Conservation (phyloP, 768 basidiomycete species). For the Naganishia randhawae region DNA sequence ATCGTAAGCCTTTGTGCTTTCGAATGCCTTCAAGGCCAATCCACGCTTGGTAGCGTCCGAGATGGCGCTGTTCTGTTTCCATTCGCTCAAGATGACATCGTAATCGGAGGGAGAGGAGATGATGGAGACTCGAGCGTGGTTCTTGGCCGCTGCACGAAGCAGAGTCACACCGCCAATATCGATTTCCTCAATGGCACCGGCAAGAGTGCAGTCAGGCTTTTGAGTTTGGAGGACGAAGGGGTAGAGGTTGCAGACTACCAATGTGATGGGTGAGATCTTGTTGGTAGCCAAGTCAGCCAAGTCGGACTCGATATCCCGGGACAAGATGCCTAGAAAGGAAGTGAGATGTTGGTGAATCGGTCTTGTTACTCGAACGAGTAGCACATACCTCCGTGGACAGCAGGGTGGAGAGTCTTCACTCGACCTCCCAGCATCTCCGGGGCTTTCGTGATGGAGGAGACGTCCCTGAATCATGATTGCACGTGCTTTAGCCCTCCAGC, state of each 20-base stretch:
- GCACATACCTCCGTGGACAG: constrained; percentile 83
- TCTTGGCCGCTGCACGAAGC: constrained; percentile 95
- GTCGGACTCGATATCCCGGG: constrained; percentile 85
- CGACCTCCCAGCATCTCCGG: constrained; percentile 98
- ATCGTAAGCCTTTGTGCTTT: constrained; percentile 92
- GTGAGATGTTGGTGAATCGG: not conserved
- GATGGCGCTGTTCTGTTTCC: constrained; percentile 69
- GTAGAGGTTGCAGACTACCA: constrained; percentile 99
- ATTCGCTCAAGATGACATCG: constrained; percentile 69
- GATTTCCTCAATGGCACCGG: constrained; percentile 92
- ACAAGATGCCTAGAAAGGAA: constrained; percentile 71
- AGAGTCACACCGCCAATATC: constrained; percentile 99
- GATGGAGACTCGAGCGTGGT: constrained; percentile 86
- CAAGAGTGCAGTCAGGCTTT: constrained; percentile 75
- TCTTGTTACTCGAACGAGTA: not conserved
- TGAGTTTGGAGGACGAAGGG: constrained; percentile 87
- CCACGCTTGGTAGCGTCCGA: constrained; percentile 67
- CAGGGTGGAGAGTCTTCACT: constrained; percentile 97
- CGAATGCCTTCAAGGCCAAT: constrained; percentile 93
- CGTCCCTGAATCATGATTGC: constrained; percentile 63
- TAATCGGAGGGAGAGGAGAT: constrained; percentile 65
- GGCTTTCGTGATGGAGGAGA: constrained; percentile 92
- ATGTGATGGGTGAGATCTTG: constrained; percentile 82
- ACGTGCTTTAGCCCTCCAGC: not conserved
- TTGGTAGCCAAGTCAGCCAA: constrained; percentile 77